Evolutionary conservation across 805 yeast species (phyloP).

Genomic region (Tetrapisispora arboricola): DNA sequence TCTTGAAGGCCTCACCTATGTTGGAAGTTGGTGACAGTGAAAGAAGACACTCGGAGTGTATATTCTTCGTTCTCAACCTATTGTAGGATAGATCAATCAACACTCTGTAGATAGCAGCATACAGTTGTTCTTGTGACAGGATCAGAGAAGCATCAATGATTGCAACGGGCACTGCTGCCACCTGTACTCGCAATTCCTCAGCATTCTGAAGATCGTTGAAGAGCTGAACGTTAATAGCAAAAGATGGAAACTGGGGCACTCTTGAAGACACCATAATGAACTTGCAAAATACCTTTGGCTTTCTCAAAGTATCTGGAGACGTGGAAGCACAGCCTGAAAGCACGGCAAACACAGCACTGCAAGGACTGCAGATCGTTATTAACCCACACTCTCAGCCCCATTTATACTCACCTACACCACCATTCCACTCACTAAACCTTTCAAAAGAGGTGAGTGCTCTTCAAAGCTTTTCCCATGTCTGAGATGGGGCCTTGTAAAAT

Average conservation of each 20-base stretch:
- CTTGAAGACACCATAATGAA: constrained; percentile 1
- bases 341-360: too few species aligned
- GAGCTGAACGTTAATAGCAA: constrained; percentile 32
- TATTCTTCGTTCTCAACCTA: constrained; percentile 47
- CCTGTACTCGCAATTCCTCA: constrained; percentile 31
- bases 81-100: constrained; percentile 40
- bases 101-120: constrained; percentile 51
- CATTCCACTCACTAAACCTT: too few species aligned
- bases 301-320: too few species aligned
- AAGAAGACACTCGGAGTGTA: constrained; percentile 65
- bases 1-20: constrained; percentile 53
- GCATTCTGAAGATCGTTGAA: constrained; percentile 39
- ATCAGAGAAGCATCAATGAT: constrained; percentile 53
- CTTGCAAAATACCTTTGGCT: too few species aligned
- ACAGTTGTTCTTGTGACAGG: constrained; percentile 51
- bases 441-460: too few species aligned
- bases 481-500: too few species aligned
- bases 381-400: too few species aligned
- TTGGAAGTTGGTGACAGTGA: constrained; percentile 62
- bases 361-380: too few species aligned
- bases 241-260: constrained; percentile 33
- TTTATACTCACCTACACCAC: too few species aligned
- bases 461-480: too few species aligned
- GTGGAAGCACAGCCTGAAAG: too few species aligned
- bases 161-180: constrained; percentile 48